Evolutionary conservation across 495 filamentous ascomycete genomes (phyloP).

Genomic region (Glonium stellatum): DNA sequence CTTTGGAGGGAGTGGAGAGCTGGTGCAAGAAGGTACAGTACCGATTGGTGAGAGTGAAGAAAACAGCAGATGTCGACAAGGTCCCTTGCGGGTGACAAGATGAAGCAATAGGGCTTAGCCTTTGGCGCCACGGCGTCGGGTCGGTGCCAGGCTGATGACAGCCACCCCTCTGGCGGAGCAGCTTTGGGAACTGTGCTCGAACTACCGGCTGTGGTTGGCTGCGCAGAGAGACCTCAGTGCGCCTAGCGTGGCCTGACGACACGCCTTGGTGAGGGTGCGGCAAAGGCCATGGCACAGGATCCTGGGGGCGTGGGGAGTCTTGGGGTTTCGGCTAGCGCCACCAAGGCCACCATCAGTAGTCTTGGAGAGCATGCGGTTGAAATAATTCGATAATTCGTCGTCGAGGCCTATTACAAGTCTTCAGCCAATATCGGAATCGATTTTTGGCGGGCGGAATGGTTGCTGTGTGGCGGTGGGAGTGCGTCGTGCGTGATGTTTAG

Average conservation of each 20-base stretch:
- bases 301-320: background rate
- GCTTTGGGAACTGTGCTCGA: background rate
- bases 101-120: background rate
- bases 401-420: background rate
- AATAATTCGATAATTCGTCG: background rate
- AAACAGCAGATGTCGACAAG: background rate
- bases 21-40: conserved; percentile 1
- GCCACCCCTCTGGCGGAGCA: background rate
- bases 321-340: background rate
- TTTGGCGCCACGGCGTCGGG: background rate
- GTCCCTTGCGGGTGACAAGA: background rate
- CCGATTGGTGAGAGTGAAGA: background rate
- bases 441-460: background rate
- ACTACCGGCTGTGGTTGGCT: background rate
- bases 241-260: background rate
- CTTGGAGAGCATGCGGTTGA: background rate
- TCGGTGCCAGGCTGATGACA: background rate
- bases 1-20: background rate
- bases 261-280: background rate
- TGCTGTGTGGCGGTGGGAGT: too few relatives aligned
- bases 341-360: too few relatives aligned
- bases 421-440: background rate
- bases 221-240: background rate
- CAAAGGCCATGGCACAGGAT: background rate
- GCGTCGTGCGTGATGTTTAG: too few relatives aligned